These are phyloP conservation scores for Nicotiana tomentosiformis DNA, from an alignment of 257 asterid species.

Conservation along the genomic window DNA sequence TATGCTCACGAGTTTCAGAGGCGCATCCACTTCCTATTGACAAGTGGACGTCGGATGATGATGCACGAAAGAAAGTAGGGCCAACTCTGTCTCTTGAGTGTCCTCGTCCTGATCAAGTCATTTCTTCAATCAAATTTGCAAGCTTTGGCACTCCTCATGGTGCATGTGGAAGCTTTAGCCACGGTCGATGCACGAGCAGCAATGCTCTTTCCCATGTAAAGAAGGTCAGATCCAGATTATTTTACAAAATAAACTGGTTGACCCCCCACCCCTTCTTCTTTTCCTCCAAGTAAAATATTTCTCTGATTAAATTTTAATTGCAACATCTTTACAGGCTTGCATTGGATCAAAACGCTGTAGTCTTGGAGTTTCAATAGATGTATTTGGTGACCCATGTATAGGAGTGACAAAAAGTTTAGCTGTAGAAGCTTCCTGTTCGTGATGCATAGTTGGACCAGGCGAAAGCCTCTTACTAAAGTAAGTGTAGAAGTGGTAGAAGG, in stretches of 20 bases:
- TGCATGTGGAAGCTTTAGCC: conserved; percentile 73
- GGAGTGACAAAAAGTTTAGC: conserved; percentile 62
- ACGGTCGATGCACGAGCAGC: conserved; percentile 71
- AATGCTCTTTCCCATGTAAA: conserved; percentile 49
- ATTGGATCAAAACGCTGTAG: conserved; percentile 65
- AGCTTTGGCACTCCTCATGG: conserved; percentile 91
- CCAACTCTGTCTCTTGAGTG: conserved; percentile 57
- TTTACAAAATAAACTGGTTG: neutral
- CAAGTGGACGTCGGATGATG: conserved; percentile 54
- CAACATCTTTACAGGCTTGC: conserved; percentile 51
- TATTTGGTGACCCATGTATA: conserved; percentile 74
- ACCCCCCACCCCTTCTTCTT: neutral
- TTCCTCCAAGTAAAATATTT: neutral
- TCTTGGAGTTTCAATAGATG: conserved; percentile 49
- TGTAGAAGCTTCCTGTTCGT: conserved; percentile 78
- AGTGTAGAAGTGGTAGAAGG: neutral
- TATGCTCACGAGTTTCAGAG: conserved; percentile 66
- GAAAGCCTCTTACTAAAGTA: neutral
- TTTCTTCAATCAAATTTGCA: conserved; percentile 66
- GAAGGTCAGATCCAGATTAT: conserved; percentile 39
- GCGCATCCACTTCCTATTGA: conserved; percentile 69
- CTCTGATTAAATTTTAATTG: neutral
- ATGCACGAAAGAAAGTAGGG: conserved; percentile 23
- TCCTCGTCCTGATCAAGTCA: conserved; percentile 57
- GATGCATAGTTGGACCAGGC: conserved; percentile 15